A percentile compares a stretch with the other conserved stretches of the same genome.
Conservation (phyloP, 805 yeast genomes). For the Hanseniaspora guilliermondii region DNA sequence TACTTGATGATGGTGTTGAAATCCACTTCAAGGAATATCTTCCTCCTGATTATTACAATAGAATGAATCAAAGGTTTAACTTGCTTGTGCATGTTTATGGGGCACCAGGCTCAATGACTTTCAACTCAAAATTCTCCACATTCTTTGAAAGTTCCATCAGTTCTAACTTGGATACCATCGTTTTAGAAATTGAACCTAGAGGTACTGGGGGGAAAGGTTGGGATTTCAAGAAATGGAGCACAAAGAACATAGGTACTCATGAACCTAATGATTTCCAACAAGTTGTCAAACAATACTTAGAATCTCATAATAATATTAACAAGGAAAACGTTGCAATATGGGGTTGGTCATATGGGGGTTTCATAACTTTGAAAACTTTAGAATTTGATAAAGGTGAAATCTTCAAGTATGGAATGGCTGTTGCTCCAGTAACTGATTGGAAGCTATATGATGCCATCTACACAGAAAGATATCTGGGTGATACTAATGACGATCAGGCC, state of each 20-base stretch:
- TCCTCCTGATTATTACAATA: constrained; percentile 39
- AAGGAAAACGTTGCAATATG: constrained; percentile 49
- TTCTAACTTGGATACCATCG: constrained; percentile 46
- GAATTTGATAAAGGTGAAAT: constrained; percentile 51
- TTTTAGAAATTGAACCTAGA: constrained; percentile 62
- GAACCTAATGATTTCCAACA: constrained; percentile 59
- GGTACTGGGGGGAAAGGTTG: constrained; percentile 77
- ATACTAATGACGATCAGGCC: constrained; percentile 34
- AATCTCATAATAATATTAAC: constrained; percentile 37
- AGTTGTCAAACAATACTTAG: constrained; percentile 40
- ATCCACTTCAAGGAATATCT: constrained; percentile 48
- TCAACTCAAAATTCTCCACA: constrained; percentile 34
- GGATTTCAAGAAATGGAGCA: constrained; percentile 48
- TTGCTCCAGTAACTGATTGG: constrained; percentile 82
- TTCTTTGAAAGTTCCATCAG: constrained; percentile 50
- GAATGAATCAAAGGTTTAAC: constrained; percentile 39
- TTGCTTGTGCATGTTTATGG: constrained; percentile 60
- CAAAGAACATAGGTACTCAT: constrained; percentile 52
- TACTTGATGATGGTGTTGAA: constrained; percentile 7
- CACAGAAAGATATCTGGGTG: constrained; percentile 64
- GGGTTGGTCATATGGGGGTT: constrained; percentile 90
- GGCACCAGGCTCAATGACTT: constrained; percentile 67
- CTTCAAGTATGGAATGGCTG: constrained; percentile 67
- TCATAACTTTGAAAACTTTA: constrained; percentile 57
- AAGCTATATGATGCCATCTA: constrained; percentile 60